Percentiles rank a stretch among this genome's conserved stretches.
phyloP scores from a whole-genome alignment of 2,329 filamentous ascomycete genomes.

The Blastomyces gilchristii region DNA sequence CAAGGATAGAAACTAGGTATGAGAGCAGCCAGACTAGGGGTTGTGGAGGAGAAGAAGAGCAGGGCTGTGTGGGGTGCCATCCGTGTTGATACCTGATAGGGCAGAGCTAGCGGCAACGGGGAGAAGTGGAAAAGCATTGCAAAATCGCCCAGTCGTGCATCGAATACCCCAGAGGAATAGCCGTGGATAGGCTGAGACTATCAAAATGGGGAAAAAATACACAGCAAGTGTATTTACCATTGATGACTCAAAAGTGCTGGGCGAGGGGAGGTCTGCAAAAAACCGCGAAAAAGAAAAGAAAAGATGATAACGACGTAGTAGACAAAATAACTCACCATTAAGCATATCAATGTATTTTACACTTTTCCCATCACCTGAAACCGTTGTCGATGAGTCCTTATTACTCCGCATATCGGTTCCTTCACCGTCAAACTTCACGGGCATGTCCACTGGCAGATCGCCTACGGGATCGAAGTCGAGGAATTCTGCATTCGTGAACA shows the following conservation, averaged over 20 bases:
- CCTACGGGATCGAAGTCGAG: constrained; percentile 57
- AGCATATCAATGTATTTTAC: constrained; percentile 35
- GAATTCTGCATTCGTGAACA: constrained; percentile 76
- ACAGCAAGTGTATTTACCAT: not conserved
- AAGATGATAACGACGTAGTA: not conserved
- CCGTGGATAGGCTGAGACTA: not conserved
- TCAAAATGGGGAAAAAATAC: not conserved
- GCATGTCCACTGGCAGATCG: constrained; percentile 18
- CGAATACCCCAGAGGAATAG: not conserved
- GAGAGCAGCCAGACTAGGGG: not conserved
- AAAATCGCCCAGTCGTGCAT: not conserved
- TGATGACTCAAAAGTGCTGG: not conserved
- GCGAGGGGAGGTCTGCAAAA: not conserved
- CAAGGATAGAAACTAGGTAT: not conserved
- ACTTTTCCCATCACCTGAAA: constrained; percentile 17
- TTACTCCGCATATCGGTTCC: constrained; percentile 18
- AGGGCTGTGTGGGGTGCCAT: not conserved
- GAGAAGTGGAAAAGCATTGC: not conserved
- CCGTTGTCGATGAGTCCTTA: constrained; percentile 15
- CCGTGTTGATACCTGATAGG: not conserved
- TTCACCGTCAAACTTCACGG: constrained; percentile 17
- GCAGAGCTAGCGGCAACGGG: not conserved
- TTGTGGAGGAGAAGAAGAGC: not conserved
- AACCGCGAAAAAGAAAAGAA: constrained; percentile 8
- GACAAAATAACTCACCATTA: constrained; percentile 28